These are phyloP conservation scores for Trichoderma hamatum DNA, from an alignment of 2,329 filamentous ascomycete genomes.

Conservation along the genomic window DNA sequence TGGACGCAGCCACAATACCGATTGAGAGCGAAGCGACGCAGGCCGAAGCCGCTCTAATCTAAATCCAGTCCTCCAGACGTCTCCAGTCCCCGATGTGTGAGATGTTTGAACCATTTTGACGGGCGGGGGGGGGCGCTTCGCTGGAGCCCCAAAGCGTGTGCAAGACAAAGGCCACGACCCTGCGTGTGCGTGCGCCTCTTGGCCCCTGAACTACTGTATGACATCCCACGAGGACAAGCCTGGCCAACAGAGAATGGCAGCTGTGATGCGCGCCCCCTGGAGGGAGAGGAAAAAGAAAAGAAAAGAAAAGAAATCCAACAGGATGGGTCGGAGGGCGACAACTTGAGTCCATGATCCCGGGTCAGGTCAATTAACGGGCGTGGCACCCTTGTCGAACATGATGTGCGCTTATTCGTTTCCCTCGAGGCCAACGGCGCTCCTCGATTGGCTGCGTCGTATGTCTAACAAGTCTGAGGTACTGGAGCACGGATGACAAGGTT, in stretches of 20 bases:
- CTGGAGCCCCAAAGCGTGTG: background rate
- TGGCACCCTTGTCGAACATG: conserved; percentile 21
- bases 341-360: conserved; percentile 18
- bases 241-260: background rate
- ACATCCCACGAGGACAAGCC: background rate
- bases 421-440: conserved; percentile 1
- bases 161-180: background rate
- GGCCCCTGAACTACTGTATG: conserved; percentile 5
- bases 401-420: conserved; percentile 24
- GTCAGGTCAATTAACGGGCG: conserved; percentile 19
- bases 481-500: conserved; percentile 15
- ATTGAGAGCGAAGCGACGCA: conserved; percentile 16
- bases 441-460: conserved; percentile 25
- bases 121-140: no score
- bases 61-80: conserved; percentile 2
- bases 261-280: conserved; percentile 1
- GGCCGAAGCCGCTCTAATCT: conserved; percentile 9
- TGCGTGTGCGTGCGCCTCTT: background rate
- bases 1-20: conserved; percentile 23
- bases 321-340: conserved; percentile 20
- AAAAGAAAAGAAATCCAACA: background rate
- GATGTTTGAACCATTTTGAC: conserved; percentile 17
- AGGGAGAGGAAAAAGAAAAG: background rate
- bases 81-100: conserved; percentile 9
- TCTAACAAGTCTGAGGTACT: background rate